Evolutionary conservation across 1,284 basidiomycete species (phyloP).

Genomic region (Trametes polyzona): DNA sequence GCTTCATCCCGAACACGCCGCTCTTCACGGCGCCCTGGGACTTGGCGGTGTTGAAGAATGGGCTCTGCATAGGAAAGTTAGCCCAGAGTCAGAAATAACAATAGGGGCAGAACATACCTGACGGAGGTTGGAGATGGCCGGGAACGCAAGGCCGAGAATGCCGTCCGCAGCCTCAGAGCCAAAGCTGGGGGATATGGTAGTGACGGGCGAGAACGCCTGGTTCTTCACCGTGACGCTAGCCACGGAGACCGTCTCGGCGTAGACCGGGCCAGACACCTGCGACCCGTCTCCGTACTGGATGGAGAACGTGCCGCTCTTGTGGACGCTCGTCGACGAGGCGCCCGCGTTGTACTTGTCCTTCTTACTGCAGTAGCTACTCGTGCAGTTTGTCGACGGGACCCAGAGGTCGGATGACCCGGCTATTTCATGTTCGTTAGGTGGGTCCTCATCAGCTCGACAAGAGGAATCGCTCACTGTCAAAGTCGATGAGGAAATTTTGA

Average conservation of each 20-base stretch:
- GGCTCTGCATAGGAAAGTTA: constrained; percentile 17
- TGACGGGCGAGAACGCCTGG: constrained; percentile 32
- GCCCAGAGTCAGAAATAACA: no score
- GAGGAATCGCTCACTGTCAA: constrained; percentile 30
- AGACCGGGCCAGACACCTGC: constrained; percentile 45
- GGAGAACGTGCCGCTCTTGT: constrained; percentile 36
- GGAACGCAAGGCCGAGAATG: constrained; percentile 34
- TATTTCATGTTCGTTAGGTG: no score
- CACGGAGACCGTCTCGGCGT: constrained; percentile 43
- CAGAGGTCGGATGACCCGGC: constrained; percentile 35
- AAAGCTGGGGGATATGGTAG: constrained; percentile 22
- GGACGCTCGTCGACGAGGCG: constrained; percentile 18
- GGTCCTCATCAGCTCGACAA: no score
- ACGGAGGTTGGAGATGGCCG: constrained; percentile 30
- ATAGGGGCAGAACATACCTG: no score
- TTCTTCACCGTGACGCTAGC: constrained; percentile 24
- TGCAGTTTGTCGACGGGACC: constrained; percentile 32
- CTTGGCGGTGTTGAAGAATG: constrained; percentile 39
- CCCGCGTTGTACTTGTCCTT: constrained; percentile 29
- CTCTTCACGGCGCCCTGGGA: constrained; percentile 36
- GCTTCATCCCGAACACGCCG: constrained; percentile 45
- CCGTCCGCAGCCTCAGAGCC: constrained; percentile 29
- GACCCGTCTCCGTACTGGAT: constrained; percentile 52
- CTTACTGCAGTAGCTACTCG: constrained; percentile 20
- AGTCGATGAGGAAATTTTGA: constrained; percentile 33